phyloP scores from a whole-genome alignment of 345 rosid species.

The Lepidium aucheri region DNA sequence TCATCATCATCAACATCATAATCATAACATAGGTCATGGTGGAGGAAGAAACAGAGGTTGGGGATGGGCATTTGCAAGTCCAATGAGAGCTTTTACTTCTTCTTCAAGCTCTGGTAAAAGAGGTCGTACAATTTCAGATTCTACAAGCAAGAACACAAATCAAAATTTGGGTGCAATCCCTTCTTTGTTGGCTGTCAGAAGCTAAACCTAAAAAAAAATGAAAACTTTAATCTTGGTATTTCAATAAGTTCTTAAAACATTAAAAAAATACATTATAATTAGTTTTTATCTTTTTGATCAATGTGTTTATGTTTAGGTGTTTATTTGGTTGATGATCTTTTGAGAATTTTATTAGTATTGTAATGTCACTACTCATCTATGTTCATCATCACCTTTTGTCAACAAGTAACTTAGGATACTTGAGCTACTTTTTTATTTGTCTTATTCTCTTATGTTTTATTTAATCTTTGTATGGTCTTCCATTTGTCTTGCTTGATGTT shows the following conservation, averaged over 20 bases:
- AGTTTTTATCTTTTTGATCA: background rate
- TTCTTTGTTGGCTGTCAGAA: conserved; percentile 59
- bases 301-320: conserved; percentile 6
- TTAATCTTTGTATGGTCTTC: too few relatives aligned
- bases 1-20: conserved; percentile 46
- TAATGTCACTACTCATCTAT: conserved; percentile 2
- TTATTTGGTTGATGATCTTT: background rate
- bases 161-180: conserved; percentile 63
- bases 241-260: conserved; percentile 11
- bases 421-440: too few relatives aligned
- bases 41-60: conserved; percentile 59
- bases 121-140: conserved; percentile 23
- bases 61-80: conserved; percentile 93
- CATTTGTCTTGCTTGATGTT: too few relatives aligned
- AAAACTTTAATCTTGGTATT: background rate
- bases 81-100: conserved; percentile 75
- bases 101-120: conserved; percentile 30
- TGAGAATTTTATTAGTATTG: background rate
- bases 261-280: background rate
- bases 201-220: conserved; percentile 8
- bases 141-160: conserved; percentile 23
- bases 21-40: conserved; percentile 30
- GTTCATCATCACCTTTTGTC: conserved; percentile 8
- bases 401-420: conserved; percentile 6
- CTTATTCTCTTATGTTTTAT: too few relatives aligned